A percentile compares a stretch with the other conserved stretches of the same genome.
Evolutionary conservation across 805 yeast genomes (phyloP).

Genomic region (Wickerhamiella occidentalis): DNA sequence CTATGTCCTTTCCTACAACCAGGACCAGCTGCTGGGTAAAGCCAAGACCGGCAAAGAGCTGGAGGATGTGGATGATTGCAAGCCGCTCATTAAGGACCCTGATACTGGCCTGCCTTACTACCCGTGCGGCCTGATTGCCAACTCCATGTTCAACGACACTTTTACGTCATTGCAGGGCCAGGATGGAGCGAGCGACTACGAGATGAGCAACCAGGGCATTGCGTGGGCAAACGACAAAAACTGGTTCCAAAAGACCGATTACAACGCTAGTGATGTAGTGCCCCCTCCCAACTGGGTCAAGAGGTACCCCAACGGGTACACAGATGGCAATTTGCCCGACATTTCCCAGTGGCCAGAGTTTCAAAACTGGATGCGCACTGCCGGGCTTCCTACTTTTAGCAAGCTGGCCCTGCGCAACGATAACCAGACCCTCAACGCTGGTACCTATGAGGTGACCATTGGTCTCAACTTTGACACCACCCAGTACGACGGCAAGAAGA

Average conservation of each 20-base stretch:
- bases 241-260: conserved; percentile 60
- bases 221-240: conserved; percentile 76
- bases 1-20: conserved; percentile 75
- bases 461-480: conserved; percentile 72
- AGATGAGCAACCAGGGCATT: conserved; percentile 47
- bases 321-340: conserved; percentile 67
- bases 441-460: conserved; percentile 57
- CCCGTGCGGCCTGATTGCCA: conserved; percentile 94
- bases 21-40: conserved; percentile 66
- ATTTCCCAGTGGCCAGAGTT: conserved; percentile 66
- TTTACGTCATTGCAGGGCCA: conserved; percentile 36
- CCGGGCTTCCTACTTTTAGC: conserved; percentile 81
- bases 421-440: conserved; percentile 41
- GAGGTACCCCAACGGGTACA: conserved; percentile 76
- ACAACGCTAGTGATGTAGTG: conserved; percentile 55
- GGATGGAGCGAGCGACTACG: conserved; percentile 27
- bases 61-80: conserved; percentile 40
- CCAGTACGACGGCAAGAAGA: conserved; percentile 79
- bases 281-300: conserved; percentile 92
- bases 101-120: conserved; percentile 51
- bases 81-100: conserved; percentile 39
- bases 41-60: conserved; percentile 46
- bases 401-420: conserved; percentile 71
- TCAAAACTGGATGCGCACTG: conserved; percentile 98
- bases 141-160: conserved; percentile 84